Percentiles rank a stretch among this genome's conserved stretches.
Evolutionary conservation across 2,329 filamentous ascomycete species (phyloP).

Genomic region (Diplocarpon rosae): DNA sequence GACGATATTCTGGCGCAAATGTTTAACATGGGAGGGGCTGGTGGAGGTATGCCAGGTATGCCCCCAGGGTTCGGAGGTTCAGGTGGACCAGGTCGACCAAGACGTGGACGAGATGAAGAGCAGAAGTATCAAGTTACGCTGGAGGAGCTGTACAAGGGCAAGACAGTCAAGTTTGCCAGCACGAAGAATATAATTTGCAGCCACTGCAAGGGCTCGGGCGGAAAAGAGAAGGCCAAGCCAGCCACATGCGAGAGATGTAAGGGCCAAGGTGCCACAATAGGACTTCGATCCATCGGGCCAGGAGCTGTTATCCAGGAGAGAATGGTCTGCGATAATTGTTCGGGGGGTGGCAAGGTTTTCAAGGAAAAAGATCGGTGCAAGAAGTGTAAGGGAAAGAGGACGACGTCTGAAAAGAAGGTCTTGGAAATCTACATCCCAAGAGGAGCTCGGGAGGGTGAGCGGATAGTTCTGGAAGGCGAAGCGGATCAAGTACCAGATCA

Average conservation of each 20-base stretch:
- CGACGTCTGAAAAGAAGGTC: constrained; percentile 80
- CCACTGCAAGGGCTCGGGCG: constrained; percentile 78
- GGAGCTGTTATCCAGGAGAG: constrained; percentile 75
- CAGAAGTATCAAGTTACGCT: constrained; percentile 84
- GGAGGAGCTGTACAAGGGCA: constrained; percentile 96
- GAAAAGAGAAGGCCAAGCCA: constrained; percentile 82
- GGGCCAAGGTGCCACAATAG: constrained; percentile 66
- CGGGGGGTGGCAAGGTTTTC: constrained; percentile 74
- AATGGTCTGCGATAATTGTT: constrained; percentile 71
- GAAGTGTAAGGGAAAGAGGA: constrained; percentile 93
- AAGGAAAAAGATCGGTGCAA: constrained; percentile 98
- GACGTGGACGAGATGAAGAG: constrained; percentile 73
- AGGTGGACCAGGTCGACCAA: constrained; percentile 45
- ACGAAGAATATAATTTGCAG: constrained; percentile 89
- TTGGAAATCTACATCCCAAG: constrained; percentile 93
- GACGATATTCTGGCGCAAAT: constrained; percentile 91
- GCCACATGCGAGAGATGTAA: constrained; percentile 75
- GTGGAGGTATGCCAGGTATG: constrained; percentile 33
- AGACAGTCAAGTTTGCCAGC: constrained; percentile 92
- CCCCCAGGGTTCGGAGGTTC: constrained; percentile 25
- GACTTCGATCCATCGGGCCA: constrained; percentile 73
- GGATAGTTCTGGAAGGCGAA: constrained; percentile 83
- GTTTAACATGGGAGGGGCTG: constrained; percentile 59
- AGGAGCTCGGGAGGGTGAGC: constrained; percentile 76
- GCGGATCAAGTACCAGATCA: constrained; percentile 87